Evolutionary conservation across 306 rosid genomes (phyloP).

Genomic region (Casuarina glauca): DNA sequence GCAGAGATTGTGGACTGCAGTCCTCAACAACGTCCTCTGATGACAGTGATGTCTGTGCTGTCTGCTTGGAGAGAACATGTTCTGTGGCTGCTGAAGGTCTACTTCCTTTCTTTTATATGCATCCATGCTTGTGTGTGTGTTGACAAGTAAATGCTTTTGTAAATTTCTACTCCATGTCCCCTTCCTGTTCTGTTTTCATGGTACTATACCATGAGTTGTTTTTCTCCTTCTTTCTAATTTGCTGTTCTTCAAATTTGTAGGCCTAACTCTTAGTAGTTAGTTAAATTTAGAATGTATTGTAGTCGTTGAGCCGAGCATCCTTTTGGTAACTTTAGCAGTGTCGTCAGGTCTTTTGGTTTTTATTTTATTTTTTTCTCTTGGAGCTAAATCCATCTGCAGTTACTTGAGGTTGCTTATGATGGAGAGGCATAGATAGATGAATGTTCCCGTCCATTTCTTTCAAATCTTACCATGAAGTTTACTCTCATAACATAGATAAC

Average conservation of each 20-base stretch:
- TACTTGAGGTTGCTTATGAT: neutral
- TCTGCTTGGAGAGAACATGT: slow-evolving; percentile 90
- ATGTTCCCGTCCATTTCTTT: neutral
- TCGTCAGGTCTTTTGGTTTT: neutral
- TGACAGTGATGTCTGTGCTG: slow-evolving; percentile 79
- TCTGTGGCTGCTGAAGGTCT: slow-evolving; percentile 89
- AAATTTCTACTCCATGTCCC: neutral
- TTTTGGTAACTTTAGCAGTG: neutral
- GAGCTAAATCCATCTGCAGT: neutral
- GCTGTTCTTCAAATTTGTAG: neutral
- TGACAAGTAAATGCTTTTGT: neutral
- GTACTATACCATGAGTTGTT: neutral
- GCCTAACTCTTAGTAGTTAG: neutral
- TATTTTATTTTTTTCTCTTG: neutral
- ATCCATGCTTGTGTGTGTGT: neutral
- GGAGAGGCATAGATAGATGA: neutral
- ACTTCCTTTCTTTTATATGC: slow-evolving; percentile 20
- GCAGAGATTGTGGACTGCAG: slow-evolving; percentile 87
- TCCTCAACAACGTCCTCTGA: slow-evolving; percentile 51
- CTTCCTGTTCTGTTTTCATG: neutral
- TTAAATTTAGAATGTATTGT: neutral
- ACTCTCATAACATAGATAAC: neutral
- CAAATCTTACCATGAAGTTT: neutral
- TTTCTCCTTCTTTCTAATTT: neutral
- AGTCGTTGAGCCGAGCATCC: neutral